Percentiles rank a stretch among this genome's conserved stretches.
Evolutionary conservation across 805 yeast genomes (phyloP).

Genomic region (Helenozyma baotianmanensis): DNA sequence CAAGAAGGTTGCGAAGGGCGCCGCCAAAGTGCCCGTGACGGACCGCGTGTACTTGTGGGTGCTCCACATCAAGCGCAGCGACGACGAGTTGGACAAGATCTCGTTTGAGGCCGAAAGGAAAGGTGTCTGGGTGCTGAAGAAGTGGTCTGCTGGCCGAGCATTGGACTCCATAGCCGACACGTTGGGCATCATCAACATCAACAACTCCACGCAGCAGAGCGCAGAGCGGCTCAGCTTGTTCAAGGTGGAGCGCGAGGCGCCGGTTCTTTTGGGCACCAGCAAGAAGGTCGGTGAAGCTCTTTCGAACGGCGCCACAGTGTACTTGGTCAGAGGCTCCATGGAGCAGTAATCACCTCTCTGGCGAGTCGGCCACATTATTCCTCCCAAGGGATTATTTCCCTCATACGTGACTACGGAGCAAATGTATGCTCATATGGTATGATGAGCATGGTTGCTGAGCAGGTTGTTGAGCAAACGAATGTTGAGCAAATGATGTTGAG

Average conservation of each 20-base stretch:
- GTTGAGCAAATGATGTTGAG: no score
- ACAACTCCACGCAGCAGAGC: constrained; percentile 41
- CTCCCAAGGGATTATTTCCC: no score
- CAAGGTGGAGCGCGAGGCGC: constrained; percentile 26
- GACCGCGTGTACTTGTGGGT: constrained; percentile 52
- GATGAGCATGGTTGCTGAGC: no score
- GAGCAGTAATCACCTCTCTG: neutral
- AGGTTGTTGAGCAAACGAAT: no score
- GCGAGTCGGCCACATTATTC: no score
- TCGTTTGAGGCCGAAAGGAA: constrained; percentile 23
- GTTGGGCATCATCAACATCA: constrained; percentile 44
- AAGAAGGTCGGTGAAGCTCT: constrained; percentile 39
- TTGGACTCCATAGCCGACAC: constrained; percentile 49
- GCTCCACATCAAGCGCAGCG: constrained; percentile 32
- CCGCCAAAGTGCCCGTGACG: constrained; percentile 33
- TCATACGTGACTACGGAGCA: no score
- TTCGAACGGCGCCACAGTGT: constrained; percentile 47
- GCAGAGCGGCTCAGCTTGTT: constrained; percentile 47
- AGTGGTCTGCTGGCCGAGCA: constrained; percentile 59
- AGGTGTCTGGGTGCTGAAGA: constrained; percentile 45
- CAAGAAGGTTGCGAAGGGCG: constrained; percentile 50
- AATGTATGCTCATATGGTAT: no score
- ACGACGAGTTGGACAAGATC: constrained; percentile 22
- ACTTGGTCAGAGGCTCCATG: constrained; percentile 46
- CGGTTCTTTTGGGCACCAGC: constrained; percentile 25